phyloP scores from a whole-genome alignment of 805 yeast species.

The Kodamaea nitidulidarum region DNA sequence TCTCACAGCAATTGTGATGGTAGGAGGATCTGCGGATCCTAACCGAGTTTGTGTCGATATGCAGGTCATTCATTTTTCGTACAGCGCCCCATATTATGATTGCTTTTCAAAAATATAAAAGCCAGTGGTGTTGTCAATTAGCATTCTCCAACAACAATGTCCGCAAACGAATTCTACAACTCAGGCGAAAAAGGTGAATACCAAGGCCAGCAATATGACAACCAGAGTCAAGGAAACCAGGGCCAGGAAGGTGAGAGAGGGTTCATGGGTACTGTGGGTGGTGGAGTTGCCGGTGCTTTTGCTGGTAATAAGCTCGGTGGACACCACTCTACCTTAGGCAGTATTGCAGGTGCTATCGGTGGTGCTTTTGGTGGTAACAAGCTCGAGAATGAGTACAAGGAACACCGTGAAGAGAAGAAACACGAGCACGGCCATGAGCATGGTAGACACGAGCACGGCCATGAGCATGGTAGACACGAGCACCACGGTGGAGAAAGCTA shows the following conservation, averaged over 20 bases:
- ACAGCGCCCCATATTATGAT: not conserved
- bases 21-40: no score
- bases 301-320: slow-evolving; percentile 26
- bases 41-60: not conserved
- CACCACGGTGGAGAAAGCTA: slow-evolving; percentile 7
- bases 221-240: slow-evolving; percentile 10
- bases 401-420: slow-evolving; percentile 12
- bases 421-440: slow-evolving; percentile 10
- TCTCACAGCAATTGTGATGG: no score
- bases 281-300: slow-evolving; percentile 30
- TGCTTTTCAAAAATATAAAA: not conserved
- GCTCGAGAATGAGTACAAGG: slow-evolving; percentile 21
- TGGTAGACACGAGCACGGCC: slow-evolving; percentile 8
- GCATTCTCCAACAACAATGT: slow-evolving; percentile 14
- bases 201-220: slow-evolving; percentile 12
- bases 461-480: slow-evolving; percentile 6
- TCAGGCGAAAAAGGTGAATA: slow-evolving; percentile 22
- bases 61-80: not conserved
- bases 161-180: slow-evolving; percentile 27
- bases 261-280: slow-evolving; percentile 22
- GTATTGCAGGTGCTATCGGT: slow-evolving; percentile 25
- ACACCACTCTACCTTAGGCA: slow-evolving; percentile 24
- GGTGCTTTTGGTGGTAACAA: slow-evolving; percentile 30
- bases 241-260: slow-evolving; percentile 27
- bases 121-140: slow-evolving; percentile 1